phyloP scores from a whole-genome alignment of 306 rosid genomes.

The Carpinus fangiana region DNA sequence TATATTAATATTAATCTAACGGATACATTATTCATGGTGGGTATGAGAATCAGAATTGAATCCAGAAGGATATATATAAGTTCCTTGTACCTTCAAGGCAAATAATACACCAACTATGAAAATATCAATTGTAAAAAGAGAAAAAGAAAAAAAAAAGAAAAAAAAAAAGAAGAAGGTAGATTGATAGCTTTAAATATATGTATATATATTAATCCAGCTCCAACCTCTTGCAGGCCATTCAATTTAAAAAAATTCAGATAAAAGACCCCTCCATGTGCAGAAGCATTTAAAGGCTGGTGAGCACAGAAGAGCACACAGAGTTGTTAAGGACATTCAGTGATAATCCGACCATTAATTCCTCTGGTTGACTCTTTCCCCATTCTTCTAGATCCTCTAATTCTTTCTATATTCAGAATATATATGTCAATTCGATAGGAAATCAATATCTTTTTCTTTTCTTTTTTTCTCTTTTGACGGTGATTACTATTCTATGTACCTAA shows the following conservation, averaged over 20 bases:
- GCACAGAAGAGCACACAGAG: conserved; percentile 4
- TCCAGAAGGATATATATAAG: conserved; percentile 23
- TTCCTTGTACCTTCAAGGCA: conserved; percentile 35
- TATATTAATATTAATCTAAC: too few species aligned
- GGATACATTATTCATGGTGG: conserved; percentile 13
- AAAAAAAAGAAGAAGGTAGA: conserved; percentile 24
- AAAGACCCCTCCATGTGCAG: conserved; percentile 83
- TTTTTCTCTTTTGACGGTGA: background rate
- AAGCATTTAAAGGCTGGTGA: conserved; percentile 51
- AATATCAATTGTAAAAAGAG: background rate
- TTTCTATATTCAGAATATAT: background rate
- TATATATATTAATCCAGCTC: conserved; percentile 16
- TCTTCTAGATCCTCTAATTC: conserved; percentile 23
- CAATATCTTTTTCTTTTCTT: background rate
- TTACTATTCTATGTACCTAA: background rate
- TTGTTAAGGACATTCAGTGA: conserved; percentile 24
- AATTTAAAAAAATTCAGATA: conserved; percentile 31
- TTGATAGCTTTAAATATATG: conserved; percentile 30
- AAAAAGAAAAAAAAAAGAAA: too few species aligned
- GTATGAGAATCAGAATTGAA: conserved; percentile 34
- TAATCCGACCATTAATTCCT: conserved; percentile 22
- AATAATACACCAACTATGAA: conserved; percentile 12
- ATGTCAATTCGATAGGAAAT: background rate
- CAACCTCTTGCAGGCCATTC: conserved; percentile 48
- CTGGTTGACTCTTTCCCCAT: conserved; percentile 27